Conservation (phyloP, 2,329 filamentous ascomycete species). For the Coniochaeta sp. region DNA sequence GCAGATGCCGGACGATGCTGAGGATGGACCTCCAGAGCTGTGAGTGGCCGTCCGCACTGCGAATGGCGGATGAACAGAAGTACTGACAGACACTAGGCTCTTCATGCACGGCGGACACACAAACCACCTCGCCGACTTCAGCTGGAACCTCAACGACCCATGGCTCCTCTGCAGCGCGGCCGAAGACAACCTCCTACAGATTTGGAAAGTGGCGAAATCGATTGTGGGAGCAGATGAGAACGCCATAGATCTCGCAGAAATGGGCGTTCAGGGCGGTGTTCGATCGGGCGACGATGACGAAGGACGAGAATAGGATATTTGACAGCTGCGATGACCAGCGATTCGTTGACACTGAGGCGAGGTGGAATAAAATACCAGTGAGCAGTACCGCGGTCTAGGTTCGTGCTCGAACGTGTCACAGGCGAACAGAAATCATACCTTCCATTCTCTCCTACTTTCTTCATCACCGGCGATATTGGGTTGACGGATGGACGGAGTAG, state of each 20-base stretch:
- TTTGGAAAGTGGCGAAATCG: slow-evolving; percentile 81
- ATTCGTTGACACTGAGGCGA: neutral
- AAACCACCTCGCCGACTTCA: slow-evolving; percentile 92
- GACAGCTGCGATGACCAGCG: neutral
- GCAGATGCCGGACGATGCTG: slow-evolving; percentile 87
- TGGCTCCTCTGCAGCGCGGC: slow-evolving; percentile 95
- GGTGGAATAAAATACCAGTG: no score
- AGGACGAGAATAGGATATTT: neutral
- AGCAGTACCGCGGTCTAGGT: no score
- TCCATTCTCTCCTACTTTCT: neutral
- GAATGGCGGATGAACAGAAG: neutral
- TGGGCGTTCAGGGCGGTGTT: slow-evolving; percentile 39
- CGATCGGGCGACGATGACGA: neutral
- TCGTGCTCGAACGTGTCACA: neutral
- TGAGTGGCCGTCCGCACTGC: slow-evolving; percentile 38
- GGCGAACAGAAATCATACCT: neutral
- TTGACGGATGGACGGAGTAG: neutral
- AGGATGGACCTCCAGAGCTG: slow-evolving; percentile 93
- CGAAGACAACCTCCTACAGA: slow-evolving; percentile 93
- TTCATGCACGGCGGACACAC: slow-evolving; percentile 99
- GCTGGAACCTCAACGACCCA: slow-evolving; percentile 94
- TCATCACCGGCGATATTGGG: neutral
- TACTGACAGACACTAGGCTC: slow-evolving; percentile 41
- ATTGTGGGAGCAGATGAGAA: slow-evolving; percentile 73
- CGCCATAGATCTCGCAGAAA: slow-evolving; percentile 68